Evolutionary conservation across 257 asterid species (phyloP), one percentile per base, ranked within the genome.

Genomic region (Cruciata laevipes): DNA sequence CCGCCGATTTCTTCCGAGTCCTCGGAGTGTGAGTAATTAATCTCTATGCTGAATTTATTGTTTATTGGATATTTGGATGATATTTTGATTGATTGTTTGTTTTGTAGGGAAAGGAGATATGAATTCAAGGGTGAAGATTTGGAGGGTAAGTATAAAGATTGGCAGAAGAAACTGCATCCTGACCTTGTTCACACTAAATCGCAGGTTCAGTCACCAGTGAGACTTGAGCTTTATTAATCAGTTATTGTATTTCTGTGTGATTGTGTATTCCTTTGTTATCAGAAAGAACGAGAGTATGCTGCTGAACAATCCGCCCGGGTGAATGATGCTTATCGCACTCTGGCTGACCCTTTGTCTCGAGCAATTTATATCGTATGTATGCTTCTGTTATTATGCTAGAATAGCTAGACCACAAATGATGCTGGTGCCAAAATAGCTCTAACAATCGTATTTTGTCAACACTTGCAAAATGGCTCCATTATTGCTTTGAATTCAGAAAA

Each of bases 91-190:
- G 66, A 61, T 0, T 18, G 6, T 33, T 62, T 18, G 38, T 33
- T 62, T 70, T 49, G 0, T 53, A 93, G 99, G 86, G 88, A 79
- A 68, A 84, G 84, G 74, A 76, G 75, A 24, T 88, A 84, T 69
- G 87, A 75, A 20, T 53, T 87, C 49, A 83, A 82, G 69, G 89
- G 75, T 68, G 84, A 75, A 21, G 85, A 76, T 72, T 77, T 94
- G 65, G 97, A 84, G 77, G 87, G 87, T 66, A 85, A 76, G 77
- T 94, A 94, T 75, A 94, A 94, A 80, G 83, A 85, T 70, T 94
- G 99, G 97, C 99, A 90, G 80, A 94, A 85, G 88, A 94, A 88
- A 82, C 89, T 94, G 74, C 99, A 94, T 83, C 99, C 97, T 25
- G 99, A 94, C 79, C 82, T 90, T 37, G 97, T 94, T 75, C 97